These are phyloP conservation scores for Ustilago lituana DNA, from an alignment of 1,284 basidiomycete genomes.

Conservation along the genomic window DNA sequence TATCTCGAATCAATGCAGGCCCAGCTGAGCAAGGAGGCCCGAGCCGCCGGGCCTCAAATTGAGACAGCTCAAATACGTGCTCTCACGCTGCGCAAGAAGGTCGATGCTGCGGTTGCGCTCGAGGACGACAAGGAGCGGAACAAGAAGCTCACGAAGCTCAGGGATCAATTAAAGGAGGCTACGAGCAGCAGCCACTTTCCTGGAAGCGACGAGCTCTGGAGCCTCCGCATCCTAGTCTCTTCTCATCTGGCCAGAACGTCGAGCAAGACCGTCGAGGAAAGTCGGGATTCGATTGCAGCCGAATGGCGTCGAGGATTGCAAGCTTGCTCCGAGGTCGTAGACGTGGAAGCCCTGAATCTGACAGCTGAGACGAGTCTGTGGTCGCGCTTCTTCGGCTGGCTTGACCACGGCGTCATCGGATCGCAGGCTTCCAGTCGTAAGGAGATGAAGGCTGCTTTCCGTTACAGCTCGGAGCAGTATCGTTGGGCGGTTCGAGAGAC, in stretches of 20 bases:
- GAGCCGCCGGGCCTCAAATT: constrained; percentile 21
- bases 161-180: constrained; percentile 30
- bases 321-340: constrained; percentile 23
- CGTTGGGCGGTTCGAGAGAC: constrained; percentile 46
- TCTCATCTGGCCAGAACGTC: constrained; percentile 23
- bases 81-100: constrained; percentile 16
- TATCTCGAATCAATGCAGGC: constrained; percentile 44
- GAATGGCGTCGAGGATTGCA: constrained; percentile 41
- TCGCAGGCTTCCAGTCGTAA: constrained; percentile 7
- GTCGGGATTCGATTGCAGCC: constrained; percentile 18
- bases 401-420: constrained; percentile 27
- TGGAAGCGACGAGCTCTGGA: constrained; percentile 40
- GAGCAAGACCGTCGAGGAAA: constrained; percentile 5
- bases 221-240: constrained; percentile 33
- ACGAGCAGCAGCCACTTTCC: constrained; percentile 15
- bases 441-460: constrained; percentile 22
- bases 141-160: constrained; percentile 22
- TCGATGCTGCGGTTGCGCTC: constrained; percentile 18
- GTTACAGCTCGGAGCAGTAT: constrained; percentile 30
- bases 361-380: constrained; percentile 26
- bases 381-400: constrained; percentile 36
- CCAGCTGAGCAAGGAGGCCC: constrained; percentile 40
- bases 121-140: constrained; percentile 12
- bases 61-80: constrained; percentile 47
- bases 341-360: neutral